Base-by-base conservation (phyloP, 345 rosid genomes). In the Heritiera fomes region DNA sequence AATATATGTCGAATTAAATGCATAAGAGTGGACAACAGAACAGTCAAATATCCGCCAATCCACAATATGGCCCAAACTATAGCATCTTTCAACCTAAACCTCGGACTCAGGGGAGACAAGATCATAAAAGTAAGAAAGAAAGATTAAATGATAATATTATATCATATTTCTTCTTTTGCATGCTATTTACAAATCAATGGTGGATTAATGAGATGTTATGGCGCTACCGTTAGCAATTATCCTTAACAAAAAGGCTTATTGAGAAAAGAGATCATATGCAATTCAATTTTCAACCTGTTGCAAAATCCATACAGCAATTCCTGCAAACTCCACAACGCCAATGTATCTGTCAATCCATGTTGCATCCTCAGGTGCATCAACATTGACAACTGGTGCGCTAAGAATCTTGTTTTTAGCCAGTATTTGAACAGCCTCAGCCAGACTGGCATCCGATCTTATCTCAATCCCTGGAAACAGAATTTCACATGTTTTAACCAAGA, bases 301-400 rank as follows among this genome's bases (percentile, higher is more conserved):
- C 80, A 94, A 86, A 77, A 94, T 95, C 99, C 99, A 97, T 10
- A 94, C 98, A 59, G 85, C 98, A 73, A 97, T 93, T 63, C 99
- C 99, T 5, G 98, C 95, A 75, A 91, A 90, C 86, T 97, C 99
- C 72, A 94, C 98, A 77, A 97, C 85, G 79, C 99, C 99, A 64
- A 94, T 83, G 85, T 97, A 97, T 69, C 97, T 85, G 71, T 97
- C 99, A 46, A 97, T 91, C 99, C 99, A 97, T 71, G 83, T 85
- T 12, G 98, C 95, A 78, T 92, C 98, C 78, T 87, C 86, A 14
- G 94, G 89, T 0, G 97, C 98, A 81, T 91, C 88, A 41, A 91
- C 99, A 83, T 94, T 84, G 73, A 92, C 89, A 75, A 94, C 97
- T 3, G 99, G 98, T 2, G 98, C 97, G 8, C 99, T 91, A 45